A percentile compares a stretch with the other conserved stretches of the same genome.
Conservation (phyloP, 1,139 yeast species). For the Tardiomyces blankii region DNA sequence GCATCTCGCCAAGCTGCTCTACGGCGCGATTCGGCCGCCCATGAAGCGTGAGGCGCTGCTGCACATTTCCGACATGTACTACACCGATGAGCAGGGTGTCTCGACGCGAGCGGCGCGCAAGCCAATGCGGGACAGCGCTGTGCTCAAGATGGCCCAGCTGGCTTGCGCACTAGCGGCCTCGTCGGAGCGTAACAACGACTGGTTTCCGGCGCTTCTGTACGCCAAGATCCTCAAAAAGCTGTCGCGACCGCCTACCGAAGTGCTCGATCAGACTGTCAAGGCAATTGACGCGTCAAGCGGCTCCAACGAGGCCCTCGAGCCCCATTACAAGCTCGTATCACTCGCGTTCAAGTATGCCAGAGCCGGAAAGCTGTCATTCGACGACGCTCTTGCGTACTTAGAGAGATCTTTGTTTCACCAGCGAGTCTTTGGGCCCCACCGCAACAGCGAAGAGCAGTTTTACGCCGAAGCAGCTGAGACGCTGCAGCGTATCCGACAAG, state of each 20-base stretch:
- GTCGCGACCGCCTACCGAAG: slow-evolving; percentile 12
- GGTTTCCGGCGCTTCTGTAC: slow-evolving; percentile 51
- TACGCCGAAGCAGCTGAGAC: slow-evolving; percentile 26
- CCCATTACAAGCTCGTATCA: slow-evolving; percentile 58
- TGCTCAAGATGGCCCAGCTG: slow-evolving; percentile 17
- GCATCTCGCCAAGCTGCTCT: slow-evolving; percentile 48
- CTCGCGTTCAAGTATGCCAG: slow-evolving; percentile 46
- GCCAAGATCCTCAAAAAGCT: slow-evolving; percentile 50
- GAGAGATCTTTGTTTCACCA: not conserved
- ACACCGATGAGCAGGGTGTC: slow-evolving; percentile 17
- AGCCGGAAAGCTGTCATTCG: slow-evolving; percentile 12
- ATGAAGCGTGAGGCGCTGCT: slow-evolving; percentile 38
- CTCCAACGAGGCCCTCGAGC: slow-evolving; percentile 41
- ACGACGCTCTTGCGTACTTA: not conserved
- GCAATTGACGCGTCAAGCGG: slow-evolving; percentile 9
- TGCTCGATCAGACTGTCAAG: slow-evolving; percentile 15
- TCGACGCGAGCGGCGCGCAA: slow-evolving; percentile 18
- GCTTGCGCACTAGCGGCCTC: slow-evolving; percentile 19
- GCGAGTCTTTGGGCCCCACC: slow-evolving; percentile 4
- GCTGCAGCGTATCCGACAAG: slow-evolving; percentile 32
- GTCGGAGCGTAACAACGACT: slow-evolving; percentile 33
- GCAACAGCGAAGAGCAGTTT: slow-evolving; percentile 10
- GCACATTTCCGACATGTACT: slow-evolving; percentile 14
- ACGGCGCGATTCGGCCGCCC: slow-evolving; percentile 47
- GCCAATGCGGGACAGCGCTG: slow-evolving; percentile 13